phyloP scores from a whole-genome alignment of 73 alveolate species.

The Diophrys sp. region DNA sequence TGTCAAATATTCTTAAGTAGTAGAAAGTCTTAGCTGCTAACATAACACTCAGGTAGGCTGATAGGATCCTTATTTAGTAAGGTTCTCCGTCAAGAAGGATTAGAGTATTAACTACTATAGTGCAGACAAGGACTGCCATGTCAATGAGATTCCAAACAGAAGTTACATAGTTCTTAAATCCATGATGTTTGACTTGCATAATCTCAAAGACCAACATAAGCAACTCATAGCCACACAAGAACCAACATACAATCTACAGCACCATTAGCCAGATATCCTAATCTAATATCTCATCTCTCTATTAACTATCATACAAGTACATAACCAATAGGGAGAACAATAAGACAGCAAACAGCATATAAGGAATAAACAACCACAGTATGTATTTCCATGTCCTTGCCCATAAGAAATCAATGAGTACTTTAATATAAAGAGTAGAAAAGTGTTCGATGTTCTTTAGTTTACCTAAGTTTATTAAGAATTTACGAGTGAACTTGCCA shows the following conservation, averaged over 20 bases:
- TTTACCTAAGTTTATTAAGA: no score
- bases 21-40: conserved; percentile 33
- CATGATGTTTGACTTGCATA: not conserved
- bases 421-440: no score
- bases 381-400: no score
- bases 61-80: conserved; percentile 2
- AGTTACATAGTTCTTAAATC: not conserved
- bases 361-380: no score
- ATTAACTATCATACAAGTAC: no score
- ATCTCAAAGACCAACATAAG: not conserved
- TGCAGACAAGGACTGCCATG: not conserved
- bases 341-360: no score
- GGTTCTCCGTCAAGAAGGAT: conserved; percentile 2
- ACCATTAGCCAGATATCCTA: no score
- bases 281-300: no score
- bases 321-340: no score
- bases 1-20: conserved; percentile 47
- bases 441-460: no score
- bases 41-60: conserved; percentile 12
- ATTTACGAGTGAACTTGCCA: no score
- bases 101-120: not conserved
- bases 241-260: not conserved
- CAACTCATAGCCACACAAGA: not conserved
- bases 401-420: no score
- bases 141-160: conserved; percentile 10